Percentiles rank a stretch among this genome's conserved stretches.
These are phyloP conservation scores for Thraustochytrium sp. DNA, from an alignment of 352 stramenopile species.

Conservation along the genomic window DNA sequence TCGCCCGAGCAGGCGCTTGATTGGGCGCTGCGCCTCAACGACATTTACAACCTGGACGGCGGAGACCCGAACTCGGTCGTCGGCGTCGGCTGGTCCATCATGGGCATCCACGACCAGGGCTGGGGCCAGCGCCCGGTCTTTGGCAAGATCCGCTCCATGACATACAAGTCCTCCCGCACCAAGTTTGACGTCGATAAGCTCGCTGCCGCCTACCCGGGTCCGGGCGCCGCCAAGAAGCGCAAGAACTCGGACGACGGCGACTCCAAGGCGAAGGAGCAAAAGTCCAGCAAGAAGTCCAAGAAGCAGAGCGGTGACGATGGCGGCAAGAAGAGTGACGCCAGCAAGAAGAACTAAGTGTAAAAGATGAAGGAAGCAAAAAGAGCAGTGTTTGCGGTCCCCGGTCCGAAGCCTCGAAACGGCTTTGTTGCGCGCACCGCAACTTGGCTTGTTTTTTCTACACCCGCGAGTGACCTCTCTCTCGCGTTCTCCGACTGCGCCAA, in stretches of 20 bases:
- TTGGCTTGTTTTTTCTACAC: no score
- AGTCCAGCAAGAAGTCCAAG: neutral
- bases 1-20: constrained; percentile 78
- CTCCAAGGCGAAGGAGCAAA: neutral
- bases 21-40: constrained; percentile 92
- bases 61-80: constrained; percentile 76
- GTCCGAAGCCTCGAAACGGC: no score
- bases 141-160: constrained; percentile 99
- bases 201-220: constrained; percentile 47
- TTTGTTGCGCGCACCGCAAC: no score
- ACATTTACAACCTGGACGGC: constrained; percentile 95
- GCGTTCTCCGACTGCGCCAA: no score
- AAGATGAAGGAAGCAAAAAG: neutral
- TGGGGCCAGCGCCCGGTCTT: constrained; percentile 92
- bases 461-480: no score
- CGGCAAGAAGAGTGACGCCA: neutral
- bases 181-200: constrained; percentile 91
- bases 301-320: neutral
- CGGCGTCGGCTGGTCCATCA: constrained; percentile 67
- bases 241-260: neutral
- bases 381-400: no score
- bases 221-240: neutral
- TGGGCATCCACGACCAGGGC: constrained; percentile 94
- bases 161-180: constrained; percentile 91
- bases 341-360: neutral